Percentiles rank a stretch among this genome's conserved stretches.
Evolutionary conservation across 495 filamentous ascomycete species (phyloP).

Genomic region (Cenococcum geophilum): DNA sequence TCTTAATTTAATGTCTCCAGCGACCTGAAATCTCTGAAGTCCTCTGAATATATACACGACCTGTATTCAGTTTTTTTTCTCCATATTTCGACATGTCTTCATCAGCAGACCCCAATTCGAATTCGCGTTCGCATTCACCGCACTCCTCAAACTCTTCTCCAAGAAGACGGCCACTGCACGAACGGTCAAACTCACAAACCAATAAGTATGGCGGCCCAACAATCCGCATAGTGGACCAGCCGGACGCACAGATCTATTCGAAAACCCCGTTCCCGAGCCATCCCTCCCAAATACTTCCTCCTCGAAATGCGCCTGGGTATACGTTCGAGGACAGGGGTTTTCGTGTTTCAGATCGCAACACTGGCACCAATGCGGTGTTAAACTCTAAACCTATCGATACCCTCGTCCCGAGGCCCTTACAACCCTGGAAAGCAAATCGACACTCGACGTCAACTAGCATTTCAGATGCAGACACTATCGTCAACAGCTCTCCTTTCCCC

Average conservation of each 20-base stretch:
- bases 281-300: slow-evolving; percentile 34
- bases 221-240: slow-evolving; percentile 41
- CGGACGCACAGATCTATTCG: slow-evolving; percentile 31
- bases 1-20: slow-evolving; percentile 23
- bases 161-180: slow-evolving; percentile 46
- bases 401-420: slow-evolving; percentile 33
- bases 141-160: slow-evolving; percentile 28
- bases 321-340: slow-evolving; percentile 29
- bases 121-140: slow-evolving; percentile 18
- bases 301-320: slow-evolving; percentile 28
- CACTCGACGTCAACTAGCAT: slow-evolving; percentile 31
- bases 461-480: slow-evolving; percentile 29
- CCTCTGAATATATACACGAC: slow-evolving; percentile 13
- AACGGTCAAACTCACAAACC: slow-evolving; percentile 51
- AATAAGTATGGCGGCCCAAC: slow-evolving; percentile 49
- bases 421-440: slow-evolving; percentile 25
- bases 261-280: slow-evolving; percentile 36
- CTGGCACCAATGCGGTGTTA: slow-evolving; percentile 30
- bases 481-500: slow-evolving; percentile 24
- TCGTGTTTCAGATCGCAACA: slow-evolving; percentile 29
- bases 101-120: slow-evolving; percentile 9
- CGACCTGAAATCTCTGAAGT: background rate
- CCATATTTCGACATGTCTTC: slow-evolving; percentile 29
- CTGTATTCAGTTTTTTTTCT: slow-evolving; percentile 11
- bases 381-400: slow-evolving; percentile 22